Base-by-base conservation (phyloP, 192 early-diverging fungal species). In the Pilaira anomala region DNA sequence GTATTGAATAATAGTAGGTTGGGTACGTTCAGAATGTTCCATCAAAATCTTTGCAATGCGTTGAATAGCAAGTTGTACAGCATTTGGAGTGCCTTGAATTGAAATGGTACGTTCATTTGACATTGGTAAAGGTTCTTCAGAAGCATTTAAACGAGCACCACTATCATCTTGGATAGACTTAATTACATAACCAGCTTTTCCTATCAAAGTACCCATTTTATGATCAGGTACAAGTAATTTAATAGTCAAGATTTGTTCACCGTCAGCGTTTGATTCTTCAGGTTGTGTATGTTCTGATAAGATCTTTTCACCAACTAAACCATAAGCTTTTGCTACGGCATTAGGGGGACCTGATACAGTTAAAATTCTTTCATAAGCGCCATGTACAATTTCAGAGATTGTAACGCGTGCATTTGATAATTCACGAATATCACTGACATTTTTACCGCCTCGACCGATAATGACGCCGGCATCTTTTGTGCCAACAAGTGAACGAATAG, bases 101-200 rank as follows among this genome's bases (percentile, higher is more conserved):
- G 87, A 87, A 39, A 97, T 83, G 4, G 92, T 83, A 39, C 96
- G 87, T 76, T 98, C 96, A 26, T 93, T 98, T 7, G 88, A 92
- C 69, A 88, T 83, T 13, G 95, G 94, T 49, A 98, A 73, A 66
- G 90, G 87, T 72, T 96, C 93, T 72, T 95, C 91, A 25, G 89
- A 83, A 0, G 95, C 91, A 13, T 83, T 83, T 50, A 95, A 75
- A 46, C 88, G 85, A n/a, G 91, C 90, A 18, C 91, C 87, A 19
- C 91, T 91, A 44, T 80, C 72, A 48, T 95, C 91, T 73, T 97
- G 95, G 51, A 98, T 88, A 66, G 93, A 88, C 76, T 92, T 95
- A 78, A 98, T 97, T 68, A 91, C 91, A 48, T 76, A 66, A 44
- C 95, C 95, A 40, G 81, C 83, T 67, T 91, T 88, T 21, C 96